Percentiles rank a stretch among this genome's conserved stretches.
Evolutionary conservation across 1,139 yeast species (phyloP).

Genomic region (Tardiomyces depauwii): DNA sequence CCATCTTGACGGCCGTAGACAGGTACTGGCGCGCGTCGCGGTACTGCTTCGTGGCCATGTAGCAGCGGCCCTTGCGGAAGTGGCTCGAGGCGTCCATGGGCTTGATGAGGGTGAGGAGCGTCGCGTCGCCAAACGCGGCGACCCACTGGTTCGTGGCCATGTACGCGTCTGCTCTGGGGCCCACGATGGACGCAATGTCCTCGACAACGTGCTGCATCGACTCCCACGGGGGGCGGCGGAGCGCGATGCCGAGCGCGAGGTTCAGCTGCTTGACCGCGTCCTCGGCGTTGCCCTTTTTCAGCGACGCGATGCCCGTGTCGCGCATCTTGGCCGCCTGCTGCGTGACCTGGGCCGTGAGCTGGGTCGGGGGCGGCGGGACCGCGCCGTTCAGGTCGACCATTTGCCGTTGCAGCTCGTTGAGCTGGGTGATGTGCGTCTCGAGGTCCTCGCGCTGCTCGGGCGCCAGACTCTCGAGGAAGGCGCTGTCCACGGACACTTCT

Average conservation of each 20-base stretch:
- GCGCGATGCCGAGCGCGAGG: conserved; percentile 72
- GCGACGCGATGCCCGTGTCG: conserved; percentile 56
- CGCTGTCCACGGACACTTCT: conserved; percentile 21
- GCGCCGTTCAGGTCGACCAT: conserved; percentile 45
- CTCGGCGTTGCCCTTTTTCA: conserved; percentile 47
- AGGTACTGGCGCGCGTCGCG: conserved; percentile 65
- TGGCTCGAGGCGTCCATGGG: conserved; percentile 63
- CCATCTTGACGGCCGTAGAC: conserved; percentile 57
- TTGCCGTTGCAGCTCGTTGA: conserved; percentile 50
- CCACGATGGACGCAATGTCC: conserved; percentile 61
- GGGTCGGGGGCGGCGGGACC: conserved; percentile 54
- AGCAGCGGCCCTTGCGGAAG: conserved; percentile 70
- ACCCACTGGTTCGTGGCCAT: conserved; percentile 52
- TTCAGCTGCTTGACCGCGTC: conserved; percentile 69
- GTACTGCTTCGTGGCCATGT: conserved; percentile 55
- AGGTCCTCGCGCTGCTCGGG: conserved; percentile 20
- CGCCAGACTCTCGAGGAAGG: conserved; percentile 8
- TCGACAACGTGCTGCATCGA: conserved; percentile 69
- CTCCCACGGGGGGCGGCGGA: conserved; percentile 78
- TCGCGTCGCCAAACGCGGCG: conserved; percentile 75
- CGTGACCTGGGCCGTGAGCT: conserved; percentile 33
- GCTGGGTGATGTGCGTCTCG: conserved; percentile 43
- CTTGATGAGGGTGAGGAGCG: conserved; percentile 57
- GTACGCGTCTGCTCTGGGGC: conserved; percentile 77
- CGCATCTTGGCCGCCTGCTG: conserved; percentile 63